Evolutionary conservation across 2,329 filamentous ascomycete genomes (phyloP).

Genomic region (Pseudogymnoascus sp.): DNA sequence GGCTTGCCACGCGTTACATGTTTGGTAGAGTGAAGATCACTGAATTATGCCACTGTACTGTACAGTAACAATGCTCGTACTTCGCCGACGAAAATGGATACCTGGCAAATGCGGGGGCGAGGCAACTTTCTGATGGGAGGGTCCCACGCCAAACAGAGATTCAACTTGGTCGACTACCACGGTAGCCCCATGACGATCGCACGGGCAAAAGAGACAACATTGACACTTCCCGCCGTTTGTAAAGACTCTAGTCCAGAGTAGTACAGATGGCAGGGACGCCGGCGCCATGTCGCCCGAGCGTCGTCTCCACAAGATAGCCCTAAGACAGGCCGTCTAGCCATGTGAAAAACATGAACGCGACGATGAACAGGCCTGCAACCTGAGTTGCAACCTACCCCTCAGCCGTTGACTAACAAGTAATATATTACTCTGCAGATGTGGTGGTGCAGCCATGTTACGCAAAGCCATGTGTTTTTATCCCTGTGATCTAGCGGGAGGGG

Average conservation of each 20-base stretch:
- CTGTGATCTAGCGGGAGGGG: conserved; percentile 4
- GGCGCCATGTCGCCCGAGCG: background rate
- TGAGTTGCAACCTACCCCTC: background rate
- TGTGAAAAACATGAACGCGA: background rate
- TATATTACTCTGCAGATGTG: background rate
- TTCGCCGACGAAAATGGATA: background rate
- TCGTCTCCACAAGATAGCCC: background rate
- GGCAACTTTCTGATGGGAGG: background rate
- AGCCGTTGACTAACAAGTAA: background rate
- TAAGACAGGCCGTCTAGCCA: background rate
- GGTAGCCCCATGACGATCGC: background rate
- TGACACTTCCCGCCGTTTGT: background rate
- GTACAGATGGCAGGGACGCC: background rate
- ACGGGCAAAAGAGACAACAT: background rate
- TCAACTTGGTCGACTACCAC: background rate
- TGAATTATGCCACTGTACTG: background rate
- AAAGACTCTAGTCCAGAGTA: no score
- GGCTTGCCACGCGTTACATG: background rate
- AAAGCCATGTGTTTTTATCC: conserved; percentile 6
- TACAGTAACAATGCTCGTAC: background rate
- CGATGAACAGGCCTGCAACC: background rate
- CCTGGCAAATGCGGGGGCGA: background rate
- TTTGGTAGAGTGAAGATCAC: background rate
- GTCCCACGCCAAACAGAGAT: background rate
- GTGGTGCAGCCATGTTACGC: background rate